A percentile compares a stretch with the other conserved stretches of the same genome.
These are phyloP conservation scores for Fistulina hepatica DNA, from an alignment of 1,284 basidiomycete genomes.

Conservation along the genomic window DNA sequence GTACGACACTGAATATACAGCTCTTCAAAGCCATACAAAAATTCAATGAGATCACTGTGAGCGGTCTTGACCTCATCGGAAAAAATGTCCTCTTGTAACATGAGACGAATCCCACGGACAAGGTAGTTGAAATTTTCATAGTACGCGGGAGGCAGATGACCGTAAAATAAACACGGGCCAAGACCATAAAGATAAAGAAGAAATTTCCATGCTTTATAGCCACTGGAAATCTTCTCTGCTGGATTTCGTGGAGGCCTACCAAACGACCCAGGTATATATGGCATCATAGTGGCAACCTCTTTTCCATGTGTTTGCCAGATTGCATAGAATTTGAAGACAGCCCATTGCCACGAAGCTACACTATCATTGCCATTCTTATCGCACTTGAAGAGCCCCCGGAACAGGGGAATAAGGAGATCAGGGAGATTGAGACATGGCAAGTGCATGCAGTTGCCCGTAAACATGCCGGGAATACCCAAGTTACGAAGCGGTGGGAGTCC, in stretches of 20 bases:
- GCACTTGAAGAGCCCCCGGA: constrained; percentile 23
- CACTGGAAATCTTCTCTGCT: constrained; percentile 27
- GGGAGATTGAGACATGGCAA: constrained; percentile 21
- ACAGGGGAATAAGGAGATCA: constrained; percentile 22
- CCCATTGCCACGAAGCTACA: constrained; percentile 30
- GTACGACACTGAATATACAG: constrained; percentile 18
- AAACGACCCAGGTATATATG: constrained; percentile 23
- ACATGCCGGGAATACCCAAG: constrained; percentile 21
- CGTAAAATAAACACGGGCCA: constrained; percentile 25
- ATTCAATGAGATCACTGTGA: constrained; percentile 11
- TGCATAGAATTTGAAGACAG: constrained; percentile 17
- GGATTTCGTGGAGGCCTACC: constrained; percentile 27
- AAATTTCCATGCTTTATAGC: constrained; percentile 31
- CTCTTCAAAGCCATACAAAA: constrained; percentile 20
- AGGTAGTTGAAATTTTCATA: constrained; percentile 27
- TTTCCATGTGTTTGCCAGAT: constrained; percentile 28
- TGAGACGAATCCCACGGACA: constrained; percentile 22
- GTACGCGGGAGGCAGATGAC: constrained; percentile 22
- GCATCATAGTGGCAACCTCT: constrained; percentile 18
- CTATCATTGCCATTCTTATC: constrained; percentile 16
- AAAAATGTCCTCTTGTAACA: constrained; percentile 20
- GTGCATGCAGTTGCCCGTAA: constrained; percentile 26
- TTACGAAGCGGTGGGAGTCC: constrained; percentile 13
- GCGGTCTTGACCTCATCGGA: constrained; percentile 13
- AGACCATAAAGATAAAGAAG: constrained; percentile 27